A percentile compares a stretch with the other conserved stretches of the same genome.
phyloP scores from a whole-genome alignment of 1,139 yeast genomes.

The Pneumocystis murina region DNA sequence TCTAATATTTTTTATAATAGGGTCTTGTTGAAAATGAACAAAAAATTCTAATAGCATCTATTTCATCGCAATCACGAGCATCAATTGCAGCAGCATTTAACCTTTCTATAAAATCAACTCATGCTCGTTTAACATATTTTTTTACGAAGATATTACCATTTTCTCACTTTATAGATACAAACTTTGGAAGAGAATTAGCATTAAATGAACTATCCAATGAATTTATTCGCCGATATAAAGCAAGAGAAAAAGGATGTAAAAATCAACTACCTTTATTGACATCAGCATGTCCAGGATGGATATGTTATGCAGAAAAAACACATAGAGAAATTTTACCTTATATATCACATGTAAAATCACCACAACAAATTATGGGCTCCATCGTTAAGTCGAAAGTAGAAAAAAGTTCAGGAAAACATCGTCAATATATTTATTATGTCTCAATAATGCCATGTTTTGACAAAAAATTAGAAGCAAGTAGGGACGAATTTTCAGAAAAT shows the following conservation, averaged over 20 bases:
- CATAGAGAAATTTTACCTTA: conserved; percentile 67
- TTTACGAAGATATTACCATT: conserved; percentile 54
- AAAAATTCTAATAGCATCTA: conserved; percentile 51
- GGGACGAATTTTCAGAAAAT: conserved; percentile 44
- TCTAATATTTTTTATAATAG: neutral
- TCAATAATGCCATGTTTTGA: conserved; percentile 95
- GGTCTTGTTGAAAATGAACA: conserved; percentile 15
- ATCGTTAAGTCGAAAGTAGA: conserved; percentile 48
- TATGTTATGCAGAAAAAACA: conserved; percentile 85
- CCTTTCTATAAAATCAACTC: conserved; percentile 41
- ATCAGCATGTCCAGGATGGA: conserved; percentile 92
- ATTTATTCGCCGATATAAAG: conserved; percentile 19
- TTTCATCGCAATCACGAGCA: conserved; percentile 76
- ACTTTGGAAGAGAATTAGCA: conserved; percentile 61
- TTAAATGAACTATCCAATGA: conserved; percentile 46
- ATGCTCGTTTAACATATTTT: conserved; percentile 42
- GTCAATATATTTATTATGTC: conserved; percentile 50
- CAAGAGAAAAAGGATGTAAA: conserved; percentile 4
- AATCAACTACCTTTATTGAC: conserved; percentile 36
- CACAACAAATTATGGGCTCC: conserved; percentile 85
- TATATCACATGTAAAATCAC: conserved; percentile 51
- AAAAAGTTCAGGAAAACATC: conserved; percentile 23
- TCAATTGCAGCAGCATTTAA: conserved; percentile 61
- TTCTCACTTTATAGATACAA: conserved; percentile 65
- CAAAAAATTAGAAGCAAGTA: conserved; percentile 84